A percentile compares a stretch with the other conserved stretches of the same genome.
Conservation (phyloP, 345 rosid species). For the Eucalyptus melliodora region DNA sequence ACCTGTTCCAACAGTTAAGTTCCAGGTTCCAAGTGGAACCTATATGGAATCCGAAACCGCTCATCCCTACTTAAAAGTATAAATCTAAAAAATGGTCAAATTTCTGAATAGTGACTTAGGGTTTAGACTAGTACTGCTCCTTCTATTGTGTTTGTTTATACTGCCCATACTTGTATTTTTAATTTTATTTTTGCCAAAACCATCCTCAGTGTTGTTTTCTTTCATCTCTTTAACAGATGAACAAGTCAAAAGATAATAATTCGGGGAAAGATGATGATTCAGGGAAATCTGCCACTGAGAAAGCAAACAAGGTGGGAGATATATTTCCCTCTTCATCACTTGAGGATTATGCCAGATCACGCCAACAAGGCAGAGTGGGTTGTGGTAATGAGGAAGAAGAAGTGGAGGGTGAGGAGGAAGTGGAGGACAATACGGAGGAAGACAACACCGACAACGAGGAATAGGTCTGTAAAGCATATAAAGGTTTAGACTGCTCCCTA, state of each 20-base stretch:
- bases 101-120: not conserved
- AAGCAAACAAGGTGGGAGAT: constrained; percentile 65
- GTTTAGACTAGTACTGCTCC: not conserved
- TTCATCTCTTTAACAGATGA: constrained; percentile 41
- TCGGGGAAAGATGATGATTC: constrained; percentile 29
- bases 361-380: not conserved
- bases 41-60: no score
- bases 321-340: constrained; percentile 64
- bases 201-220: not conserved
- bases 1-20: no score
- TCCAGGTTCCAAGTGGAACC: no score
- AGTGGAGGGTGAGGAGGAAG: constrained; percentile 1
- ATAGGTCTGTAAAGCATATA: not conserved
- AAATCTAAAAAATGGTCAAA: not conserved
- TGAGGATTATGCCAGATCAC: constrained; percentile 50
- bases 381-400: not conserved
- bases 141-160: not conserved
- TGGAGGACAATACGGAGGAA: constrained; percentile 5
- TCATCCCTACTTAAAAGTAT: not conserved
- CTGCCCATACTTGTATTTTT: not conserved
- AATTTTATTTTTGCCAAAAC: not conserved
- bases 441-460: constrained; percentile 8
- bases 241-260: constrained; percentile 32
- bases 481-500: not conserved
- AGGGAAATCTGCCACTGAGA: constrained; percentile 16